Evolutionary conservation across 2,329 filamentous ascomycete genomes (phyloP).

Genomic region (Ceratocystis diversiconidia): DNA sequence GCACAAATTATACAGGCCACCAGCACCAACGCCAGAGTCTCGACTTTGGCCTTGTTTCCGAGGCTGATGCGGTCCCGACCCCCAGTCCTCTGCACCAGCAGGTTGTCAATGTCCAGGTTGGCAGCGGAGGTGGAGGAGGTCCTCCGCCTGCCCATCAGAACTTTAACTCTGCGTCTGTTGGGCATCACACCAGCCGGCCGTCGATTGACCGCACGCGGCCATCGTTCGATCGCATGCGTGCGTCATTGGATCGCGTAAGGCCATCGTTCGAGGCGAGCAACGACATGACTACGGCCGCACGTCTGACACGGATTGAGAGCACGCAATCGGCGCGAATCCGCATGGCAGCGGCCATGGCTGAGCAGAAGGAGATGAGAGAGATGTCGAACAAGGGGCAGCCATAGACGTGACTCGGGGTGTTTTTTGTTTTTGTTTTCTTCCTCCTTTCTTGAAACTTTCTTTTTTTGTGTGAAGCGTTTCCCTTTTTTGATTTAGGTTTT

Average conservation of each 20-base stretch:
- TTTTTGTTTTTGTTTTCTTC: neutral
- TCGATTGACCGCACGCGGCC: constrained; percentile 58
- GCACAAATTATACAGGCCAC: constrained; percentile 70
- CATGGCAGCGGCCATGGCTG: neutral
- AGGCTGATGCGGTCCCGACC: constrained; percentile 12
- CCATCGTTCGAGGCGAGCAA: constrained; percentile 75
- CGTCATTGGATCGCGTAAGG: constrained; percentile 73
- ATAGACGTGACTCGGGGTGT: neutral
- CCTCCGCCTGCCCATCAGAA: constrained; percentile 20
- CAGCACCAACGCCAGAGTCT: constrained; percentile 28
- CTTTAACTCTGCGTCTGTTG: constrained; percentile 21
- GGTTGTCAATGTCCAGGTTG: constrained; percentile 21
- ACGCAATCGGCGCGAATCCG: constrained; percentile 33
- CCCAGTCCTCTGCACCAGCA: neutral
- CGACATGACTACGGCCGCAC: constrained; percentile 82
- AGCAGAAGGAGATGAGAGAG: neutral
- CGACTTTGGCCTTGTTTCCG: constrained; percentile 15
- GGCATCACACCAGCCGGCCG: constrained; percentile 30
- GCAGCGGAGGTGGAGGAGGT: constrained; percentile 16
- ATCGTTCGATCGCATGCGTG: constrained; percentile 75
- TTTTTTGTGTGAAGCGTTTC: constrained; percentile 3
- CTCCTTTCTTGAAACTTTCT: neutral
- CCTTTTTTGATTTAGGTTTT: constrained; percentile 18
- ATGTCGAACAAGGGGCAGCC: constrained; percentile 6
- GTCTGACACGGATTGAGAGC: constrained; percentile 72